phyloP scores from a whole-genome alignment of 352 stramenopile genomes.

The Sclerospora graminicola region DNA sequence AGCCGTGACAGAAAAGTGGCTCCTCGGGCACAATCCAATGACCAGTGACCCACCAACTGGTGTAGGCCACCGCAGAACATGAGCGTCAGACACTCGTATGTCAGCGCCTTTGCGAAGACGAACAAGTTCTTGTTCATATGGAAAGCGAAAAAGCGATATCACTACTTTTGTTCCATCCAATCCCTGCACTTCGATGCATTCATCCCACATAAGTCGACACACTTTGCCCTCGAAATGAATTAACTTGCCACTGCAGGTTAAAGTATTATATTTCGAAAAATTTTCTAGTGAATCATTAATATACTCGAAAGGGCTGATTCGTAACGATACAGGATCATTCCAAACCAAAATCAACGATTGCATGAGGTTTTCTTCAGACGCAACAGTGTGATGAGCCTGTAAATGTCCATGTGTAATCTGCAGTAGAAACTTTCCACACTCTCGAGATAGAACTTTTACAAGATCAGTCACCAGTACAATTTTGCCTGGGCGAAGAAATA shows the following conservation, averaged over 20 bases:
- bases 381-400: neutral
- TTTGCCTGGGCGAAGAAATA: constrained; percentile 34
- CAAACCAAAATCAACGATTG: constrained; percentile 22
- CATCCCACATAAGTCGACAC: constrained; percentile 26
- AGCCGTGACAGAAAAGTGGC: constrained; percentile 16
- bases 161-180: constrained; percentile 10
- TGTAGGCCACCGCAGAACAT: constrained; percentile 26
- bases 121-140: constrained; percentile 18
- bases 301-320: neutral
- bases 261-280: constrained; percentile 4
- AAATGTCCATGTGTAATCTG: constrained; percentile 21
- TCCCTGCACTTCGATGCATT: constrained; percentile 28
- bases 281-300: constrained; percentile 3
- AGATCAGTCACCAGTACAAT: constrained; percentile 46
- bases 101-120: constrained; percentile 20
- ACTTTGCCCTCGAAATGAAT: constrained; percentile 28
- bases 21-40: constrained; percentile 29
- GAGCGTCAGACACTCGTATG: constrained; percentile 14
- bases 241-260: constrained; percentile 11
- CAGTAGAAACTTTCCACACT: constrained; percentile 53
- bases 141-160: constrained; percentile 32
- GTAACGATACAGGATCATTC: neutral
- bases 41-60: constrained; percentile 19
- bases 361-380: neutral
- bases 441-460: constrained; percentile 50